These are phyloP conservation scores for Chaetomiaceae sp. DNA, from an alignment of 2,329 filamentous ascomycete species.

Conservation along the genomic window DNA sequence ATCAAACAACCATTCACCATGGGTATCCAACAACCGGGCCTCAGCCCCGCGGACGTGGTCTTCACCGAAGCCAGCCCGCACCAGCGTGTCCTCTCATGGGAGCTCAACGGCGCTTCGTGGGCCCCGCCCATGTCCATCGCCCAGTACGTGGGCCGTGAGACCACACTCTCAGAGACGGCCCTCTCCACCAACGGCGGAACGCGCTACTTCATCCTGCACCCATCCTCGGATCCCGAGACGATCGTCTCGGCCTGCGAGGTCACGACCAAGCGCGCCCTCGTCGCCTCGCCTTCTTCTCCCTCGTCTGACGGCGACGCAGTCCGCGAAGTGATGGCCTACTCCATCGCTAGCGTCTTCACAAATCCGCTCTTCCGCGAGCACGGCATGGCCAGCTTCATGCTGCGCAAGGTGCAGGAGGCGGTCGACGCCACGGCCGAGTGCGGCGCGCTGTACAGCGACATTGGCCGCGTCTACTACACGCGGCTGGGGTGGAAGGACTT, in stretches of 20 bases:
- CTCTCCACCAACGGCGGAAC: constrained; percentile 27
- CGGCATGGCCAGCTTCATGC: constrained; percentile 34
- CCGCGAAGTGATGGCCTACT: constrained; percentile 22
- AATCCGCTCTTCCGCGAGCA: constrained; percentile 30
- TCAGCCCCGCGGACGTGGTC: constrained; percentile 23
- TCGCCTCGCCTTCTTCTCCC: constrained; percentile 8
- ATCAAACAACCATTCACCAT: neutral
- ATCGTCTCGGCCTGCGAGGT: constrained; percentile 34
- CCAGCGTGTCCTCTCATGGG: constrained; percentile 29
- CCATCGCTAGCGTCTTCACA: constrained; percentile 36
- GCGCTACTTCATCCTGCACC: constrained; percentile 31
- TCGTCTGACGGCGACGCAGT: no score
- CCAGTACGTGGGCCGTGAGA: constrained; percentile 30
- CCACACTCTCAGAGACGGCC: constrained; percentile 25
- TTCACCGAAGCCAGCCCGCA: constrained; percentile 29
- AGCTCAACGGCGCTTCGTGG: constrained; percentile 32
- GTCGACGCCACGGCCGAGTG: constrained; percentile 30
- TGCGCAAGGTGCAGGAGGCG: constrained; percentile 29
- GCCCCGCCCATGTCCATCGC: constrained; percentile 29
- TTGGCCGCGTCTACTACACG: constrained; percentile 29
- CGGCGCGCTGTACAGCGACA: constrained; percentile 34
- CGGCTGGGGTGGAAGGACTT: constrained; percentile 34
- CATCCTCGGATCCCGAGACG: constrained; percentile 24
- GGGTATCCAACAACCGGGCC: neutral
- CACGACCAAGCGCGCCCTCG: constrained; percentile 25